Base-by-base conservation (phyloP, 1,284 basidiomycete species). In the Tremellales sp. region DNA sequence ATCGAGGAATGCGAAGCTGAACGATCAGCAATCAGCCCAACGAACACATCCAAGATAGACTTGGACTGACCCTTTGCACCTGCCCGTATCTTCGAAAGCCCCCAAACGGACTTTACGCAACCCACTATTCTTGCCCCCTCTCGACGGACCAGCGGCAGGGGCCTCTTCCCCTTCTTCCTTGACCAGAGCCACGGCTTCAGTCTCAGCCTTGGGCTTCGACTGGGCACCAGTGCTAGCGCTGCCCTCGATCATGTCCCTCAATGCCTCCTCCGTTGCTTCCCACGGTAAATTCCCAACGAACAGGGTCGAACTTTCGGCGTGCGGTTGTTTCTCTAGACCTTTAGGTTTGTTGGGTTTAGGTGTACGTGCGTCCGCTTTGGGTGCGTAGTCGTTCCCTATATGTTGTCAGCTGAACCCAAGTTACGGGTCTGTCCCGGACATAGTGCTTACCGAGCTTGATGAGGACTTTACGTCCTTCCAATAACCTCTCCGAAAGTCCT, bases 1-100 rank as follows among this genome's bases (percentile, higher is more conserved):
- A 72, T 98, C 96, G 51, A 96, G 80, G 70, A 98, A 98, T 0
- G 89, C 92, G 75, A 91, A 97, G 19, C 92, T 96, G 66, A 4
- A 22, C 24, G 23, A 37, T 48, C 21, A 43, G 44, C 27, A 40
- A 31, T 42, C 15, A 40, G 25, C 25, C 13, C 44, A 13, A 46
- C 17, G 36, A 39, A 29, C 15, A 39, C 17, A 44, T 26, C 40
- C 37, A 36, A 43, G 7, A 2, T 37, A 15, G 33, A 36, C 4
- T 13, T 21, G 35, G 22, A 72, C 80, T 57, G 67, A 96, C 88
- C 94, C 94, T 80, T 97, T 98, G 75, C 94, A 97, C 54, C 84
- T 78, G 5, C 91, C 91, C 47, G 82, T 87, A 70, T 97, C 94
- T 70, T 97, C 90, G 60, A 98, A 98, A 15, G 91, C 92, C 2